Base-by-base conservation (phyloP, 2,329 filamentous ascomycete genomes). In the Diaporthe longicolla region DNA sequence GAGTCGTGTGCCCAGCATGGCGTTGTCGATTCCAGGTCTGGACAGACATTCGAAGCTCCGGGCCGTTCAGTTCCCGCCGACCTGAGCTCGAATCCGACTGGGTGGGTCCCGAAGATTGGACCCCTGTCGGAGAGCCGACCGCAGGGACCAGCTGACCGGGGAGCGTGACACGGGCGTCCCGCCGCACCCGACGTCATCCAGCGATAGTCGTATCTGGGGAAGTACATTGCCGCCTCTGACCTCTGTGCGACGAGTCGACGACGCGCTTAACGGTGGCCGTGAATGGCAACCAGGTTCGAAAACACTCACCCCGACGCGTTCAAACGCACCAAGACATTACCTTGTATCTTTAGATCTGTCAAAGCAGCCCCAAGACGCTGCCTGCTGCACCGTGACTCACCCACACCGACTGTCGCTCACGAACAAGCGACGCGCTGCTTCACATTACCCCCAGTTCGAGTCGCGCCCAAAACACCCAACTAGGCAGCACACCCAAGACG, bases 1-100 rank as follows among this genome's bases (percentile, higher is more conserved):
- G 54, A 76, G 74, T 75, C 78, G 77, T 73, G 76, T 75, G 69
- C 74, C 74, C 74, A 80, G 78, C 79, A 81, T 81, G 73, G 74
- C 79, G 74, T 59, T 58, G 57, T 40, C 45, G 54, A 35, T n/a
- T 24, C 19, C 4, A 19, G 26, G 40, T n/a, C 29, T 71, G 45
- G n/a, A 52, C 37, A 19, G 50, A 26, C 35, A 29, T 26, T 68
- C n/a, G n/a, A 66, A 52, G 63, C 63, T 52, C 63, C 29, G 26
- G 11, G 15, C 11, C 17, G 40, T 63, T 10, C 24, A 48, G 40
- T 5, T 40, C 8, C 32, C 15, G 17, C 40, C 59, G 40, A 29
- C 45, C 0, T n/a, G 21, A 73, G 72, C 57, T 73, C 15, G 43
- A 40, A 61, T 32, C 69, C 57, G 43, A 35, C 58, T 24, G 24